phyloP scores from a whole-genome alignment of 805 yeast genomes.

The Sporopachydermia lactativora region DNA sequence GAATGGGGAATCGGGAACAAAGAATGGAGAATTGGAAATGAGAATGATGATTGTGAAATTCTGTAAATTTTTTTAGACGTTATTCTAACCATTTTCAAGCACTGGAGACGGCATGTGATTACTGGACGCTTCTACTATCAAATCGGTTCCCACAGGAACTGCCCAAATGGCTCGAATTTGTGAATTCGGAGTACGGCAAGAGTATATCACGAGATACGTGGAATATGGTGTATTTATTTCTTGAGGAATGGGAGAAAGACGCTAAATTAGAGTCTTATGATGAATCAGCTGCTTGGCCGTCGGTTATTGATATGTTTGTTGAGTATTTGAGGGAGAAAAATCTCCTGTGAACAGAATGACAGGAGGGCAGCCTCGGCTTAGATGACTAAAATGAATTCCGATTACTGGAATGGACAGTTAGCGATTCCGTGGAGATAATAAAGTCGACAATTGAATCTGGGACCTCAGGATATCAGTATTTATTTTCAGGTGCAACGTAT shows the following conservation, averaged over 20 bases:
- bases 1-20: too few species aligned
- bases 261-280: constrained; percentile 47
- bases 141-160: constrained; percentile 19
- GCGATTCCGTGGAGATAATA: too few species aligned
- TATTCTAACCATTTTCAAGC: constrained; percentile 13
- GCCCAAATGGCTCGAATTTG: constrained; percentile 42
- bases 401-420: too few species aligned
- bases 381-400: too few species aligned
- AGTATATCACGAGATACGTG: constrained; percentile 63
- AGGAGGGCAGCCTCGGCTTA: too few species aligned
- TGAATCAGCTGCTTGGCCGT: constrained; percentile 86
- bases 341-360: not conserved
- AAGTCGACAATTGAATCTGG: too few species aligned
- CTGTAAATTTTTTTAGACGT: constrained; percentile 1
- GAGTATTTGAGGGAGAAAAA: constrained; percentile 29
- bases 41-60: not conserved
- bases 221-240: constrained; percentile 67
- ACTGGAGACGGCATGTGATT: constrained; percentile 49
- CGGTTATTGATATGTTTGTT: constrained; percentile 70
- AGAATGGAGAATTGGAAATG: not conserved
- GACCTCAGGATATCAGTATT: too few species aligned
- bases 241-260: constrained; percentile 33
- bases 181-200: constrained; percentile 27
- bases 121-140: constrained; percentile 60
- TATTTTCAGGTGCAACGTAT: too few species aligned